Conservation (phyloP, 352 stramenopile species). For the Pythium coloratum region DNA sequence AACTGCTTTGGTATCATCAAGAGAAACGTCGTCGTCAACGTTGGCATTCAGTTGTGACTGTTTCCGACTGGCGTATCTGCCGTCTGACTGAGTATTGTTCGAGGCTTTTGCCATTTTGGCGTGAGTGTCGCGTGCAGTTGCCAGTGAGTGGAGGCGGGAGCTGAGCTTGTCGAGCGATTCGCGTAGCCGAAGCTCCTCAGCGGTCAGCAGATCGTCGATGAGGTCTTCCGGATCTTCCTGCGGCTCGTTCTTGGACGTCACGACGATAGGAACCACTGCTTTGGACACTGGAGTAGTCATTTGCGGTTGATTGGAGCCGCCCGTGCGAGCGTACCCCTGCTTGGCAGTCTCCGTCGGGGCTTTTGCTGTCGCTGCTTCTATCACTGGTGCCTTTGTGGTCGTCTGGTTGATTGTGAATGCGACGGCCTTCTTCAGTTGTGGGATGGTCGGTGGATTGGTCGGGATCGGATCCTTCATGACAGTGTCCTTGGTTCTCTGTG, state of each 20-base stretch:
- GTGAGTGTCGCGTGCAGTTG: not conserved
- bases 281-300: not conserved
- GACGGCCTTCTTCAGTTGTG: not conserved
- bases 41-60: not conserved
- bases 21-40: not conserved
- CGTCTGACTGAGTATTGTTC: not conserved
- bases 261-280: not conserved
- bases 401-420: not conserved
- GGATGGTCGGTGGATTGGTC: not conserved
- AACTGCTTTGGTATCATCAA: slow-evolving; percentile 26
- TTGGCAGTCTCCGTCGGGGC: not conserved
- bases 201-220: slow-evolving; percentile 35
- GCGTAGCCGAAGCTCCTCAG: slow-evolving; percentile 45
- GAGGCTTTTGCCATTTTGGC: not conserved
- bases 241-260: slow-evolving; percentile 12
- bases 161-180: slow-evolving; percentile 62
- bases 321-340: not conserved
- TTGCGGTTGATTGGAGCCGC: not conserved
- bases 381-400: not conserved
- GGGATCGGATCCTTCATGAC: not conserved
- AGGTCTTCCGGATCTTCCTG: slow-evolving; percentile 26
- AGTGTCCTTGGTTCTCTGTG: not conserved
- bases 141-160: slow-evolving; percentile 32
- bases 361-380: slow-evolving; percentile 1
- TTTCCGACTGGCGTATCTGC: slow-evolving; percentile 3